phyloP scores from a whole-genome alignment of 176 grass and related monocot genomes.

The Carex kokanica region DNA sequence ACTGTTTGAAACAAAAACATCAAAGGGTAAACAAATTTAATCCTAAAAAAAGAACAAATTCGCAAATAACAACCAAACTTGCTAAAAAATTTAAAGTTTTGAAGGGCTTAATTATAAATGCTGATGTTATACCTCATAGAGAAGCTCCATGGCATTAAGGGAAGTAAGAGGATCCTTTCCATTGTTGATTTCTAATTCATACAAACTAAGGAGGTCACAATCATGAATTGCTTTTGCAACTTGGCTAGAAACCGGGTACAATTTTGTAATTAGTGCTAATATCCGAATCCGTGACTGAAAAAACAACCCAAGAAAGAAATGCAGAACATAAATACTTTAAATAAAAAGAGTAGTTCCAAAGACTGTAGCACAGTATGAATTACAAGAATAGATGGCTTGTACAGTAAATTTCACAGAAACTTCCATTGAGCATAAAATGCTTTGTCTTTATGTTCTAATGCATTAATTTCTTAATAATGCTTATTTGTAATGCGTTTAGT shows the following conservation, averaged over 20 bases:
- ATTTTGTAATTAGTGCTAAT: conserved; percentile 78
- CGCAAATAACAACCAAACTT: background rate
- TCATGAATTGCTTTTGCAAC: conserved; percentile 51
- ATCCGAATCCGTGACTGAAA: conserved; percentile 65
- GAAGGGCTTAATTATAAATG: background rate
- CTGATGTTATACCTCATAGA: conserved; percentile 60
- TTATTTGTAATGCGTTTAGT: background rate
- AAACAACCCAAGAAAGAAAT: background rate
- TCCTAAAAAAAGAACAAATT: background rate
- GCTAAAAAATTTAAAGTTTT: background rate
- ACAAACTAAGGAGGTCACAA: conserved; percentile 77
- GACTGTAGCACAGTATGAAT: background rate
- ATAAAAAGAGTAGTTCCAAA: background rate
- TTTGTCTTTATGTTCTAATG: background rate
- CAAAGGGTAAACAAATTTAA: conserved; percentile 6
- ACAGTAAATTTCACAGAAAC: background rate
- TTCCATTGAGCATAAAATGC: background rate
- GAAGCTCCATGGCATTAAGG: conserved; percentile 77
- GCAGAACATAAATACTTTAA: background rate
- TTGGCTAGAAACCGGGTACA: conserved; percentile 64
- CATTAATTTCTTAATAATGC: background rate
- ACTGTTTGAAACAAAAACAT: conserved; percentile 43
- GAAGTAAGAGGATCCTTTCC: conserved; percentile 65
- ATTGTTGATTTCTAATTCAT: conserved; percentile 84
- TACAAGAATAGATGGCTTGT: background rate